Conservation (phyloP, 768 basidiomycete genomes). For the Fibroporia radiculosa region DNA sequence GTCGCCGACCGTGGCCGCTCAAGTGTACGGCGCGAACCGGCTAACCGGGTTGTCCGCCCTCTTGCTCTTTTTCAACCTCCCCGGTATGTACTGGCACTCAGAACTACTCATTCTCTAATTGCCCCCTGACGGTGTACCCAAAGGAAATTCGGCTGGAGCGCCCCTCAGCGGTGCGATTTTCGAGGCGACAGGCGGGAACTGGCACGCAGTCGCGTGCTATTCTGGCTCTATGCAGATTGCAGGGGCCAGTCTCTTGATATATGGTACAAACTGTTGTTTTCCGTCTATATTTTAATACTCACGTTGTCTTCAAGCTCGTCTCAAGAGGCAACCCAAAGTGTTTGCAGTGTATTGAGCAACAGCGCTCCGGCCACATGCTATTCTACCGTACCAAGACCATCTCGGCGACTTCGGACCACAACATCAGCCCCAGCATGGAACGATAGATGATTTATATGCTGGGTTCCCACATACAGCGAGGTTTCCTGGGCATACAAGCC, state of each 20-base stretch:
- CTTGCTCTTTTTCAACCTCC: slow-evolving; percentile 15
- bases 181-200: slow-evolving; percentile 11
- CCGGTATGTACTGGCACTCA: slow-evolving; percentile 6
- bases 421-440: too few species aligned
- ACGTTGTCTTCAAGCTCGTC: slow-evolving; percentile 7
- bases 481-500: too few species aligned
- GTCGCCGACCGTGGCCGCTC: slow-evolving; percentile 24
- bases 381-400: background rate
- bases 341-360: background rate
- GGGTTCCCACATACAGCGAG: too few species aligned
- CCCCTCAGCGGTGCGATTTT: slow-evolving; percentile 17
- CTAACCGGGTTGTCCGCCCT: slow-evolving; percentile 16
- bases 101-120: background rate
- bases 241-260: slow-evolving; percentile 13
- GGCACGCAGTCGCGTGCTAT: slow-evolving; percentile 16
- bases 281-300: background rate
- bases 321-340: slow-evolving; percentile 10
- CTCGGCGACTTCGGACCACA: background rate
- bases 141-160: slow-evolving; percentile 17
- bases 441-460: too few species aligned
- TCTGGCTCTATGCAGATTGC: slow-evolving; percentile 17
- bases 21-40: slow-evolving; percentile 15
- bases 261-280: slow-evolving; percentile 8
- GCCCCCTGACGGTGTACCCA: background rate
- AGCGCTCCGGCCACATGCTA: background rate